These are phyloP conservation scores for Phalaenopsis equestris DNA, from an alignment of 106 monocot species.

Conservation along the genomic window DNA sequence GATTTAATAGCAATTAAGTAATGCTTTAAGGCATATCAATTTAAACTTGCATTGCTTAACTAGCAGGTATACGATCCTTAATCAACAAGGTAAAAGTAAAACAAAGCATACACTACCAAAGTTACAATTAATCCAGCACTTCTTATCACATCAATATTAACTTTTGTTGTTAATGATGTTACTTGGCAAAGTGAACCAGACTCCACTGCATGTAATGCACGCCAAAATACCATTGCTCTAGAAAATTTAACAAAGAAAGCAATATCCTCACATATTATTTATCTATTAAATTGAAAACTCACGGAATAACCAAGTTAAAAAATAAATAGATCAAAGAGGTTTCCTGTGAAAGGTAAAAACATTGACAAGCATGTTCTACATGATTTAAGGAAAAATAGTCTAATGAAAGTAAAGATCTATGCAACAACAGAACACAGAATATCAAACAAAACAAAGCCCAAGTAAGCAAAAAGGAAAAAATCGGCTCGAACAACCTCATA, in stretches of 20 bases:
- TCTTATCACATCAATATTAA: too few relatives aligned
- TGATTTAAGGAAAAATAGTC: not conserved
- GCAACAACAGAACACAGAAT: not conserved
- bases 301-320: not conserved
- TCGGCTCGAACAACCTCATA: not conserved
- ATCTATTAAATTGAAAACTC: not conserved
- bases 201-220: not conserved
- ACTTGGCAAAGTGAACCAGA: too few relatives aligned
- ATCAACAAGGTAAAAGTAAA: not conserved
- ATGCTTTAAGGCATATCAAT: not conserved
- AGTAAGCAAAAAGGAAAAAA: not conserved
- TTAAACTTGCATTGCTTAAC: not conserved
- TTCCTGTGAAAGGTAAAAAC: not conserved
- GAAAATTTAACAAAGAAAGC: not conserved
- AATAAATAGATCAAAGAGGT: not conserved
- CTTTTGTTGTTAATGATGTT: too few relatives aligned
- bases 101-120: not conserved
- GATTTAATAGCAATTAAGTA: not conserved
- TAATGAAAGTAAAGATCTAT: not conserved
- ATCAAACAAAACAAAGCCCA: not conserved
- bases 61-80: not conserved
- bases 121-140: too few relatives aligned
- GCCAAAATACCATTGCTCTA: not conserved
- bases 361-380: not conserved
- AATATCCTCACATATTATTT: not conserved